Evolutionary conservation across 2,329 filamentous ascomycete species (phyloP), one percentile per base, ranked within the genome.

Genomic region (Sarocladium strictum): DNA sequence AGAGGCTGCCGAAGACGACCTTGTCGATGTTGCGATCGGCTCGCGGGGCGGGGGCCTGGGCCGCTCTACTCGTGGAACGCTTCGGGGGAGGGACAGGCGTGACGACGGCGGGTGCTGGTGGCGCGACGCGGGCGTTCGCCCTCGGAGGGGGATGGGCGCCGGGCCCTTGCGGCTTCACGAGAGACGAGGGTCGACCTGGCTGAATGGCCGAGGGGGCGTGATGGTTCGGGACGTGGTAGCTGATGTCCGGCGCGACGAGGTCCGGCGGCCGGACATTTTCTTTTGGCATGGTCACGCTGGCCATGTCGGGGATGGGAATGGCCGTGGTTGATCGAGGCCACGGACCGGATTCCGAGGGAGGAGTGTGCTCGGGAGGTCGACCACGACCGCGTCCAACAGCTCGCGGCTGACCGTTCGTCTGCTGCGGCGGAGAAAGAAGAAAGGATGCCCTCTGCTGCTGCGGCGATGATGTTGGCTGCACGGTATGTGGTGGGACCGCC

Each of bases 1-100:
- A 84, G 29, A 94, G 77, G 63, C 91, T 84, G 3, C 92, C 93
- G 58, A 97, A 77, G 54, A 96, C 86, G 53, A 97, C 89, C 66
- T 90, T 89, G 65, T 90, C 84, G 60, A 97, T 87, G 67, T 95
- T 96, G 55, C 88, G 87, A 61, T 87, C 85, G 10, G 77, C 66
- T 33, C 70, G 69, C 1, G 69, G 72, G 5, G 72, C 69, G 1
- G 69, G 63, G 26, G 68, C 70, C 33, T 67, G 52, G 4, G 37
- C 27, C 27, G 54, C 35, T 62, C 14, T 61, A 59, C 10, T 61
- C 62, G 59, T 58, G 6, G 66, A 62, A 11, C 67, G 71, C 32
- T 71, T 72, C 3, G 71, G 71, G 1, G 66, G 64, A 38, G 60
- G 65, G 7, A 70, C 64, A 15, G 68, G 66, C 21, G 69, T 70